Percentiles rank a stretch among this genome's conserved stretches.
phyloP scores from a whole-genome alignment of 176 grass and related monocot species.

The Bothriochloa decipiens region DNA sequence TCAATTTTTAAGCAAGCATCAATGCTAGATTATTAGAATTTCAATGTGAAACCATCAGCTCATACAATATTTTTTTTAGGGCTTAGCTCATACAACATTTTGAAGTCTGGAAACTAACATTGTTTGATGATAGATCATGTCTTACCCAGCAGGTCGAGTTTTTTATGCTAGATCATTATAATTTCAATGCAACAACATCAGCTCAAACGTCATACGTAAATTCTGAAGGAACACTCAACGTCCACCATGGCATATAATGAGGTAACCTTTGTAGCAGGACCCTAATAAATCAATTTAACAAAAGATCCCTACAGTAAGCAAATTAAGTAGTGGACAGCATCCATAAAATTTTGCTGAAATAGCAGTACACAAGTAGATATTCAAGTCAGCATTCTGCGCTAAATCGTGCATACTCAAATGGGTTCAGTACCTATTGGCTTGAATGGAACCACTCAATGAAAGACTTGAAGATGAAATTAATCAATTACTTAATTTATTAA shows the following conservation, averaged over 20 bases:
- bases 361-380: neutral
- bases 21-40: neutral
- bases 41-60: neutral
- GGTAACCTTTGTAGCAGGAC: neutral
- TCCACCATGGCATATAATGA: neutral
- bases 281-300: neutral
- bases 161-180: neutral
- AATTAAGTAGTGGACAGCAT: neutral
- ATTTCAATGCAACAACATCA: neutral
- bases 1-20: neutral
- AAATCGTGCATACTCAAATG: neutral
- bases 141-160: neutral
- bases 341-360: neutral
- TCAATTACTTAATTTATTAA: neutral
- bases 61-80: too few relatives aligned
- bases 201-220: neutral
- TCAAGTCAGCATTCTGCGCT: neutral
- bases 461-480: neutral
- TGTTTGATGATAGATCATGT: neutral
- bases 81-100: neutral
- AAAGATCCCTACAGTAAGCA: neutral
- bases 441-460: neutral
- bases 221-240: neutral
- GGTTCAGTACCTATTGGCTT: neutral
- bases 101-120: neutral